Evolutionary conservation across 139 green algal genomes (phyloP), one percentile per base, ranked within the genome.

Genomic region (Chlamydomonas applanata): DNA sequence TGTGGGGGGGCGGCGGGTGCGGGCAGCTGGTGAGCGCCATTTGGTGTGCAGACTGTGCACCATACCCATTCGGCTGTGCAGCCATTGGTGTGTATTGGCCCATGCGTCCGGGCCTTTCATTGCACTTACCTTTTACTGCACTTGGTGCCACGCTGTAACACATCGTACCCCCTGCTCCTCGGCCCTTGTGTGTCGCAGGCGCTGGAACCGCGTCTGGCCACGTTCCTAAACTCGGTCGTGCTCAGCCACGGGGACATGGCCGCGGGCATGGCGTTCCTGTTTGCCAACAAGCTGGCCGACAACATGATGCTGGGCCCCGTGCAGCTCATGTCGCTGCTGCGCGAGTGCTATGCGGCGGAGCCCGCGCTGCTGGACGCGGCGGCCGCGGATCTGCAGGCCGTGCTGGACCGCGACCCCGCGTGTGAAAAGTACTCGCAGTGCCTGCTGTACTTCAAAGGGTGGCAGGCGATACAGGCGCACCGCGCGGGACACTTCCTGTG

Each of bases 401-500:
- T 92, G 16, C 36, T 79, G 17, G 75, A 81, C 30, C n/a, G 67
- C 13, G 67, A 73, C 27, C 67, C 95, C 4, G 97, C 95, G 2
- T 99, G 95, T 79, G 86, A 93, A 22, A 88, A 87, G 19, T 97
- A 94, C 71, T 86, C 80, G 13, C 89, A 94, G 78, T 91, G 83
- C 63, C 78, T 99, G 65, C 81, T 99, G 40, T 94, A 94, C 79
- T 98, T 96, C 84, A 98, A 98, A 83, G 94, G 94, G 27, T 98
- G 93, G 74, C 94, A 98, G 77, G 95, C 95, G 0, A 73, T 98
- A 20, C 95, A 99, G 83, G 80, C 79, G 60, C 80, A 97, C 59
- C 83, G 93, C 19, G 85, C 97, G 9, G 84, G 88, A 29, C 91
- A 98, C 80, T 89, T 84, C 72, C 80, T 98, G 63, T 97, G 89